These are phyloP conservation scores for Capsella bursapastoris DNA, from an alignment of 345 rosid species.

Conservation along the genomic window DNA sequence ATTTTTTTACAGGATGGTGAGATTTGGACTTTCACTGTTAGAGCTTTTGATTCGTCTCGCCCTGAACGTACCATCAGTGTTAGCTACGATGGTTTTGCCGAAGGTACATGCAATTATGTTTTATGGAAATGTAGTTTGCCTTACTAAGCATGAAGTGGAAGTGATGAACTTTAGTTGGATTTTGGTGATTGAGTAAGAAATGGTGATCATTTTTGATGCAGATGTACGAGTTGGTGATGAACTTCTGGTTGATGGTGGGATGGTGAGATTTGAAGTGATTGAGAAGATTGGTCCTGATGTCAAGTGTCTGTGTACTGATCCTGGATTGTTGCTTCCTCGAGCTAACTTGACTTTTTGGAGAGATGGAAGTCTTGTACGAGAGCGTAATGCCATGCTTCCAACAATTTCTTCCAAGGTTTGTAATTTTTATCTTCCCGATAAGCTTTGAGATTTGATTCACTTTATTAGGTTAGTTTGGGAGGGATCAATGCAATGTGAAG, in stretches of 20 bases:
- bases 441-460: slow-evolving; percentile 8
- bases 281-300: slow-evolving; percentile 99
- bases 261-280: slow-evolving; percentile 98
- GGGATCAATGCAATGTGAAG: neutral
- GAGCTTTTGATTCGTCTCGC: slow-evolving; percentile 74
- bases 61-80: slow-evolving; percentile 88
- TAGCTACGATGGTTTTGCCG: slow-evolving; percentile 96
- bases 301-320: slow-evolving; percentile 90
- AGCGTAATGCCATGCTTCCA: slow-evolving; percentile 99
- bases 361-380: slow-evolving; percentile 95
- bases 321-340: slow-evolving; percentile 93
- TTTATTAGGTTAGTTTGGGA: neutral
- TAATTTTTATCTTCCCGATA: neutral
- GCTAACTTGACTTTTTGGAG: slow-evolving; percentile 99
- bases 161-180: neutral
- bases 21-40: slow-evolving; percentile 93
- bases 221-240: slow-evolving; percentile 97
- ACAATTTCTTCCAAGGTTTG: slow-evolving; percentile 89
- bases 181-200: no score
- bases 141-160: neutral
- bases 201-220: slow-evolving; percentile 34
- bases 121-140: neutral
- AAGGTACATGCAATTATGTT: slow-evolving; percentile 57
- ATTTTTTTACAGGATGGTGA: slow-evolving; percentile 76
- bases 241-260: slow-evolving; percentile 96